Evolutionary conservation across 805 yeast species (phyloP).

Genomic region (Candida succiphila): DNA sequence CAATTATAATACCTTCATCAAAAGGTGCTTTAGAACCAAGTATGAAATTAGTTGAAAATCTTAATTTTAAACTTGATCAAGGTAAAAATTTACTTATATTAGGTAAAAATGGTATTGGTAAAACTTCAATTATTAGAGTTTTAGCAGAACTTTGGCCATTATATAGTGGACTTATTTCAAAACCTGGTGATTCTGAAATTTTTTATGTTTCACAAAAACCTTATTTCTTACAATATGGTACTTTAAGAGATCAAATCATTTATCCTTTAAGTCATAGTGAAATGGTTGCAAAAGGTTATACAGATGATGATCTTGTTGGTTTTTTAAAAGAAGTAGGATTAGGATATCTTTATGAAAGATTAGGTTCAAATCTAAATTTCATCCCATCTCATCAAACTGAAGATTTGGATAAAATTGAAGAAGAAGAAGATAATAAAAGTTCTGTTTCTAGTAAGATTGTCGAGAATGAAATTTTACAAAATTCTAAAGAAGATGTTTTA

Average conservation of each 20-base stretch:
- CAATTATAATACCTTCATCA: conserved; percentile 67
- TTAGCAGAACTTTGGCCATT: conserved; percentile 91
- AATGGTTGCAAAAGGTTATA: conserved; percentile 61
- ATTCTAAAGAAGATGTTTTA: too few relatives aligned
- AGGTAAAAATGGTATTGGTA: conserved; percentile 88
- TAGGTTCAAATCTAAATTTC: conserved; percentile 38
- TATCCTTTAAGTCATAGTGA: conserved; percentile 76
- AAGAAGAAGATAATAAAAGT: neutral
- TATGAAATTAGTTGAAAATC: conserved; percentile 46
- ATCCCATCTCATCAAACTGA: conserved; percentile 15
- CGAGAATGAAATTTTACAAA: neutral
- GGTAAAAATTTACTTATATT: conserved; percentile 68
- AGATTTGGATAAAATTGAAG: neutral
- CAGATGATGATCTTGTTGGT: conserved; percentile 59
- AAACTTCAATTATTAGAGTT: conserved; percentile 74
- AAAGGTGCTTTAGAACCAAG: conserved; percentile 49
- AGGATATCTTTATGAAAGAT: conserved; percentile 69
- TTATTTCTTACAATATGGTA: conserved; percentile 66
- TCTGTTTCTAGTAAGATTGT: neutral
- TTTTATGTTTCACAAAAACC: conserved; percentile 80
- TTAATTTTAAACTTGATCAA: conserved; percentile 50
- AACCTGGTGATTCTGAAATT: conserved; percentile 61
- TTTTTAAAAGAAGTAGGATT: conserved; percentile 69
- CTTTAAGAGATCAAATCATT: conserved; percentile 83
- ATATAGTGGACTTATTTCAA: conserved; percentile 71